A percentile compares a stretch with the other conserved stretches of the same genome.
These are phyloP conservation scores for Trapa incisa DNA, from an alignment of 345 rosid genomes.

Conservation along the genomic window DNA sequence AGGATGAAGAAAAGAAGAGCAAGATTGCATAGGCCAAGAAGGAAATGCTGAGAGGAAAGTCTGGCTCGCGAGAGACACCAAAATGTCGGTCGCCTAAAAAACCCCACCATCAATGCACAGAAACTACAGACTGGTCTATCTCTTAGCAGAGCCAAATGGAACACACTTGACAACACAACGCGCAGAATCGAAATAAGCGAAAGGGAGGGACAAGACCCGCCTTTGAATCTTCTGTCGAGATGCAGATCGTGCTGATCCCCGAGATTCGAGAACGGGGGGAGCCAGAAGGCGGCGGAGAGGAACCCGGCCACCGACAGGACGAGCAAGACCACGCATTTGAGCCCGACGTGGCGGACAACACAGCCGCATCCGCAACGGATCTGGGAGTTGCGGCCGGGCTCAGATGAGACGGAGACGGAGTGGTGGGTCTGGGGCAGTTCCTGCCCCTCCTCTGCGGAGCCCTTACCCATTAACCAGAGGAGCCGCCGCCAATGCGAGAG, in stretches of 20 bases:
- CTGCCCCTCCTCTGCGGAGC: conserved; percentile 40
- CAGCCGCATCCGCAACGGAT: conserved; percentile 5
- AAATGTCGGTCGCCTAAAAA: conserved; percentile 3
- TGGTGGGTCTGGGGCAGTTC: conserved; percentile 21
- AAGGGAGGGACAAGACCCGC: conserved; percentile 14
- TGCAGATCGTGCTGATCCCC: conserved; percentile 53
- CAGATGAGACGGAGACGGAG: conserved; percentile 13
- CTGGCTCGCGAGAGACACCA: not conserved
- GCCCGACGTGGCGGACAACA: conserved; percentile 28
- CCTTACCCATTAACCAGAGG: conserved; percentile 51
- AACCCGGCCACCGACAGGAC: conserved; percentile 47
- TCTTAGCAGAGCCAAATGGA: not conserved
- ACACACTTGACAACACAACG: not conserved
- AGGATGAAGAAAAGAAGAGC: not conserved
- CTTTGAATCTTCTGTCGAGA: conserved; percentile 65
- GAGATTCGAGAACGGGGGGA: conserved; percentile 59
- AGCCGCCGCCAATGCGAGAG: conserved; percentile 2
- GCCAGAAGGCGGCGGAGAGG: conserved; percentile 72
- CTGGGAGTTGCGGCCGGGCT: conserved; percentile 8
- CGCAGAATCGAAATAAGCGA: not conserved
- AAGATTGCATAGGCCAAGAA: not conserved
- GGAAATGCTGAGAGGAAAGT: not conserved
- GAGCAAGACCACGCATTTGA: conserved; percentile 53
- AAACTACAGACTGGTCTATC: not conserved
- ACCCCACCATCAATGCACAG: not conserved